Base-by-base conservation (phyloP, 192 early-diverging fungal species). In the Diversispora eburnea region DNA sequence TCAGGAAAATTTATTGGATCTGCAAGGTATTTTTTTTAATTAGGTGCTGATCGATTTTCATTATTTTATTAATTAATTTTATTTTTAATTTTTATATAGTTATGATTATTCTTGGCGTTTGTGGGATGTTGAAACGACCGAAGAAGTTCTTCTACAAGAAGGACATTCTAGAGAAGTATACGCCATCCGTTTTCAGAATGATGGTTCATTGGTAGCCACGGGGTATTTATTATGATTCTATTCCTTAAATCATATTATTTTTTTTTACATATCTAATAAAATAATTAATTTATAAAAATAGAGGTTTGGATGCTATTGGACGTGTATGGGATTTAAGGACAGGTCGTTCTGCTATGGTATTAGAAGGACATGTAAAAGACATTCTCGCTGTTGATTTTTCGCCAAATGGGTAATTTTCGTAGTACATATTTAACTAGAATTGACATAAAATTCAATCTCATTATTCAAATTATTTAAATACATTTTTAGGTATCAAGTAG, bases 161-260 rank as follows among this genome's bases (percentile, higher is more conserved):
- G 97, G 97, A 12, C 97, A 99, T 79, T 91, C 95, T 15, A 85
- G 88, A 33, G 95, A 98, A 81, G 91, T 99, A 1, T 98, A 95
- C 85, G 88, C 91, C 2, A 86, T 99, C 69, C 87, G 87, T 13
- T 97, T 99, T 74, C 97, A 99, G 76, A 76, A 84, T 60, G 97
- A 99, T 77, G 96, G 96, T 8, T 86, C 93, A 8, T 79, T 99
- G 41, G 88, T 90, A 10, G 97, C 93, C 3, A 94, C 94, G 9
- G 96, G 86, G 89, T 91, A 81, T 74, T 74, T 49, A 39, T 62
- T 45, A n/a, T 33, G 25, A 33, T 33, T 33, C 25, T 33, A 33
- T 33, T 33, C 25, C 25, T 33, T 33, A 1, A 33, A 33, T 33
- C 25, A 17, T 58, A 20, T 43, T 25, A 67, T 19, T 3, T 3